Base-by-base conservation (phyloP, 2,329 filamentous ascomycete species). In the Aspergillus glaucus region DNA sequence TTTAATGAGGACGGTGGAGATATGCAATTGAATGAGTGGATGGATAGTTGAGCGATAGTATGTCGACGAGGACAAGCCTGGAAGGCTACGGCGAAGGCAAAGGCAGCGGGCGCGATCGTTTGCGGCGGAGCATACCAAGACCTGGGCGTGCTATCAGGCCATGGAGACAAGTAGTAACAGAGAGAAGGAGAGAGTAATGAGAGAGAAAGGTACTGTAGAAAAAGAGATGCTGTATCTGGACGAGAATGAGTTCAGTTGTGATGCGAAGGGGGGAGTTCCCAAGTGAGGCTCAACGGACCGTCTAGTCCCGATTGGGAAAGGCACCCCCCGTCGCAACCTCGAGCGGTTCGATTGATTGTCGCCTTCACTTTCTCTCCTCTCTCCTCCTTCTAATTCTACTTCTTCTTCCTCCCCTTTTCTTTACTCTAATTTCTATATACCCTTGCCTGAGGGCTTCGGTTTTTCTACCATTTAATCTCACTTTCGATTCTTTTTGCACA, bases 331-430 rank as follows among this genome's bases (percentile, higher is more conserved):
- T 39, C 52, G 51, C 48, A 55, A 62, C 57, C 55, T 63, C 59
- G 59, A 63, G 58, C 53, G 58, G 57, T 55, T 58, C 57, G 50
- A 34, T 49, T 51, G 56, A 54, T 50, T 50, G 52, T 50, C 50
- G 49, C 46, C 53, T 57, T 55, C 53, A 52, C 45, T n/a, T 54
- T 45, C 32, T 53, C 46, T 50, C 47, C 45, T 32, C 49, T 39
- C 43, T 53, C 44, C 46, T 44, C 24, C 28, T 48, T 22, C 41
- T 53, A 45, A 44, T 47, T 44, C 43, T 49, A 37, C 41, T 36
- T n/a, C 40, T 26, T 43, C 43, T 41, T 47, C 30, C 21, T 19
- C 21, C 36, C 48, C 40, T 48, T 28, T 48, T 45, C 47, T 40
- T 43, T 43, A 15, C 14, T 19, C 17, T 37, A 37, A 22, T 46